These are phyloP conservation scores for Pleurotus tuoliensis DNA, from an alignment of 768 basidiomycete genomes.

Conservation along the genomic window DNA sequence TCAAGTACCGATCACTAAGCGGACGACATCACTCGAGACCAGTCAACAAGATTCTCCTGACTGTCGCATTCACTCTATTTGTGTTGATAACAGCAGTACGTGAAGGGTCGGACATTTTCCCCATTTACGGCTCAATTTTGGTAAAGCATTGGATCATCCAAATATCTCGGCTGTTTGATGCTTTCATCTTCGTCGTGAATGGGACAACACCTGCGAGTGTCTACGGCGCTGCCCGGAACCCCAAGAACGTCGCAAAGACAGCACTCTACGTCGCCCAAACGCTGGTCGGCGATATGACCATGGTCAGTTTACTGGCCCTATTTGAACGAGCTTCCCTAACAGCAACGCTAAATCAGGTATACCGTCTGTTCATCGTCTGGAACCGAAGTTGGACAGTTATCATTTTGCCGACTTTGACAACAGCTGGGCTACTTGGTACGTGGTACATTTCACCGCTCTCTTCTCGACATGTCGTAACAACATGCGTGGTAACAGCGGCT, in stretches of 20 bases:
- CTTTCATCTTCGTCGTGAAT: neutral
- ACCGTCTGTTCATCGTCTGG: constrained; percentile 6
- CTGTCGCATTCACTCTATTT: constrained; percentile 1
- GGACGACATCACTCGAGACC: constrained; percentile 2
- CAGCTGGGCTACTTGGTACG: constrained; percentile 5
- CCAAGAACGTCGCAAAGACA: constrained; percentile 5
- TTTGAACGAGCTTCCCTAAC: neutral
- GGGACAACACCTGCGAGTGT: neutral
- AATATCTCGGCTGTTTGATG: constrained; percentile 6
- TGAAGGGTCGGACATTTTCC: neutral
- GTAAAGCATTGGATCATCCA: constrained; percentile 6
- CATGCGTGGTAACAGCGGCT: neutral
- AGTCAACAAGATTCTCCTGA: neutral
- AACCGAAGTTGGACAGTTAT: constrained; percentile 3
- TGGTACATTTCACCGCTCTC: neutral
- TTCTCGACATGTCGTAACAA: neutral
- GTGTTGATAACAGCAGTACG: constrained; percentile 5
- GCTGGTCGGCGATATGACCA: constrained; percentile 3
- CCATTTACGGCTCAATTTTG: neutral
- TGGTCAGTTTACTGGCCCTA: neutral
- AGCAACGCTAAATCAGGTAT: neutral
- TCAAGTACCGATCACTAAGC: neutral
- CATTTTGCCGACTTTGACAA: neutral
- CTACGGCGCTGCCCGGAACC: neutral
- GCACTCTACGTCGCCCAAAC: constrained; percentile 7